These are phyloP conservation scores for Penicillium lagena DNA, from an alignment of 495 filamentous ascomycete genomes.

Conservation along the genomic window DNA sequence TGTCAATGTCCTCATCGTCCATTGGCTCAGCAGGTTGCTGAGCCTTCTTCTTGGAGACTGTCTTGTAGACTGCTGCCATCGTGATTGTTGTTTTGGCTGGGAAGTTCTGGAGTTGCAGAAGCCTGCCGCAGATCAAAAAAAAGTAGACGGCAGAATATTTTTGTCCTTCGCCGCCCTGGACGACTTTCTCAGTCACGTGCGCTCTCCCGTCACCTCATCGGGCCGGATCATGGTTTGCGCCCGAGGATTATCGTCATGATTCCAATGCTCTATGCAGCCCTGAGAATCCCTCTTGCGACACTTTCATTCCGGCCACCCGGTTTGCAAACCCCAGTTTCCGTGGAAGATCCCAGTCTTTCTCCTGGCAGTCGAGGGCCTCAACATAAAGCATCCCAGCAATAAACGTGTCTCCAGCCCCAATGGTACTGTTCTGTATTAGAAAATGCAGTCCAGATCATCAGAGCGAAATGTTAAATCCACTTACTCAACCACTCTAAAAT, in stretches of 20 bases:
- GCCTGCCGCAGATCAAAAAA: conserved; percentile 16
- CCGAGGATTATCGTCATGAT: neutral
- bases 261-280: conserved; percentile 35
- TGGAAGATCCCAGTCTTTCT: conserved; percentile 42
- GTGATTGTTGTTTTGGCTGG: conserved; percentile 11
- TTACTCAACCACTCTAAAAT: conserved; percentile 55
- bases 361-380: conserved; percentile 36
- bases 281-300: conserved; percentile 58
- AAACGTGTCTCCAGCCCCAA: conserved; percentile 72
- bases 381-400: conserved; percentile 65
- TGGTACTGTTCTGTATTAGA: conserved; percentile 40
- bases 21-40: conserved; percentile 27
- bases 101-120: too few relatives aligned
- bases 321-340: conserved; percentile 57
- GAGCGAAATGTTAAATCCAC: conserved; percentile 16
- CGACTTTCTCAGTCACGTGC: conserved; percentile 17
- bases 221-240: too few relatives aligned
- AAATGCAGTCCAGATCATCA: too few relatives aligned
- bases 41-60: conserved; percentile 61
- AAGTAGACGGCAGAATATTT: conserved; percentile 37
- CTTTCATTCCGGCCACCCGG: conserved; percentile 60
- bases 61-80: conserved; percentile 95
- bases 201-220: too few relatives aligned
- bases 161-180: conserved; percentile 25
- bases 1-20: conserved; percentile 31